Evolutionary conservation across 2,329 filamentous ascomycete genomes (phyloP).

Genomic region (Neopestalotiopsis sp.): DNA sequence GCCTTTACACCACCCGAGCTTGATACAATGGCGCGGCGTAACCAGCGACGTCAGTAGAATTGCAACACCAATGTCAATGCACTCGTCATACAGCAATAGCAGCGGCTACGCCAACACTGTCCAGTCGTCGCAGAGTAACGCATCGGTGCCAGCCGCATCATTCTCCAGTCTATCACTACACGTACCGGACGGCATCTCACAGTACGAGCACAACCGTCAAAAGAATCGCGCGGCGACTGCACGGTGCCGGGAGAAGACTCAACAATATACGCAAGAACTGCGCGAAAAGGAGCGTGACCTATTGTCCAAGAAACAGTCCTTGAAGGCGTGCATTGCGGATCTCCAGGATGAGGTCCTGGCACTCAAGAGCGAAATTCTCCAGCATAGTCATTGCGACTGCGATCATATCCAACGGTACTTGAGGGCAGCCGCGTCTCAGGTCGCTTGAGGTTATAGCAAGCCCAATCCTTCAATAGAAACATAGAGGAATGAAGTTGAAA

Average conservation of each 20-base stretch:
- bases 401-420: slow-evolving; percentile 33
- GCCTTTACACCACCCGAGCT: too few species aligned
- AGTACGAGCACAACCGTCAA: slow-evolving; percentile 16
- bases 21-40: too few species aligned
- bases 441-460: slow-evolving; percentile 3
- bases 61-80: too few species aligned
- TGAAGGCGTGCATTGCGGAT: slow-evolving; percentile 25
- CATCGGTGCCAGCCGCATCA: too few species aligned
- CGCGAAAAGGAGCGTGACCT: slow-evolving; percentile 27
- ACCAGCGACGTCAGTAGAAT: too few species aligned
- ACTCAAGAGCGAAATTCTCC: slow-evolving; percentile 35
- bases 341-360: slow-evolving; percentile 35
- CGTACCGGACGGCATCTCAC: background rate
- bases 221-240: slow-evolving; percentile 35
- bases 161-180: too few species aligned
- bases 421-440: slow-evolving; percentile 24
- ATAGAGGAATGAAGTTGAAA: too few species aligned
- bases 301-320: slow-evolving; percentile 22
- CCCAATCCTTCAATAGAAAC: too few species aligned
- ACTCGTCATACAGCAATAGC: too few species aligned
- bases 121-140: too few species aligned
- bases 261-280: slow-evolving; percentile 29
- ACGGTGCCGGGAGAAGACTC: slow-evolving; percentile 37
- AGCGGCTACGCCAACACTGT: too few species aligned
- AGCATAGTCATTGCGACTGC: slow-evolving; percentile 33